A percentile compares a stretch with the other conserved stretches of the same genome.
These are phyloP conservation scores for Pseudogymnoascus sp. DNA, from an alignment of 2,329 filamentous ascomycete species.

Conservation along the genomic window DNA sequence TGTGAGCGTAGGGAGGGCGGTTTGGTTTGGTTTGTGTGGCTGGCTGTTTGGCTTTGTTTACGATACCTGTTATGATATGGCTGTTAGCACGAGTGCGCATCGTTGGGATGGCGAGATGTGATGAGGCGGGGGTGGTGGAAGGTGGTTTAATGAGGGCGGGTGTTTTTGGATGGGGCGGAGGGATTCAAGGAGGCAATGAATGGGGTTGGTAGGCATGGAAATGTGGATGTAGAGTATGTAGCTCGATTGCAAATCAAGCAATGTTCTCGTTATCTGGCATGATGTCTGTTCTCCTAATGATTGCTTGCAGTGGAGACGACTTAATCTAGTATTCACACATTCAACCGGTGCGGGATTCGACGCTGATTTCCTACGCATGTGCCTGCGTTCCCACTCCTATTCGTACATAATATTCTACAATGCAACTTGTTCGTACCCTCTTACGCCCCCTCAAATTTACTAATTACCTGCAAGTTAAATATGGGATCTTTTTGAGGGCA, in stretches of 20 bases:
- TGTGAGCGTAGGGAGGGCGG: not conserved
- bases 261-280: not conserved
- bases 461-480: no score
- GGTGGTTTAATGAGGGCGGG: not conserved
- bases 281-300: not conserved
- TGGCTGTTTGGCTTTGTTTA: conserved; percentile 7
- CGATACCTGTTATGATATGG: conserved; percentile 8
- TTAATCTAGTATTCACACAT: no score
- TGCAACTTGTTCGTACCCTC: no score
- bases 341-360: no score
- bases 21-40: not conserved
- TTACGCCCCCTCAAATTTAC: no score
- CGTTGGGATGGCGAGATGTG: not conserved
- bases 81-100: not conserved
- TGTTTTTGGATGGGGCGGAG: not conserved
- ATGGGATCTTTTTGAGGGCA: conserved; percentile 43
- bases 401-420: no score
- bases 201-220: not conserved
- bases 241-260: conserved; percentile 3
- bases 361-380: no score
- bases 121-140: not conserved
- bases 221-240: conserved; percentile 1
- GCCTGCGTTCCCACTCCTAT: no score
- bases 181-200: not conserved
- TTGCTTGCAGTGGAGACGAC: not conserved